Evolutionary conservation across 2,329 filamentous ascomycete genomes (phyloP), one percentile per base, ranked within the genome.

Genomic region (Phyllosticta paracitricarpa): DNA sequence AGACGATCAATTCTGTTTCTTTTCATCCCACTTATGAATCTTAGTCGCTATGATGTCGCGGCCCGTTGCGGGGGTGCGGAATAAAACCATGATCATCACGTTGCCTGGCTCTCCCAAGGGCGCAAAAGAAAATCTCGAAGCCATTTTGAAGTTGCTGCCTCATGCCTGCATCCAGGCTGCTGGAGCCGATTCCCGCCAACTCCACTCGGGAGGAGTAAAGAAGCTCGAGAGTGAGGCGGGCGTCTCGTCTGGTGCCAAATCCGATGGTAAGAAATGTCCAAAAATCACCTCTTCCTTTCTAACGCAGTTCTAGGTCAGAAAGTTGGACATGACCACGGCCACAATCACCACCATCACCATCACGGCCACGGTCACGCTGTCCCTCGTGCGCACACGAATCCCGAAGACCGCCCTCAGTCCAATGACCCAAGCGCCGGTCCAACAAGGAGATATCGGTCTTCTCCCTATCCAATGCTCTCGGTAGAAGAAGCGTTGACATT

Each of bases 21-120:
- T 28, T 30, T 19, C 19, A 62, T 17, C 60, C 24, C 54, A 57
- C 26, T 61, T 28, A 57, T n/a, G n/a, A n/a, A 26, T 57, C 51
- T 68, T 71, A 96, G 91, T 99, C 76, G 94, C 94, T 54, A 87
- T 96, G 78, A 99, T 99, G 94, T 89, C 94, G 58, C 84, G 94
- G 54, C 94, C 94, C 4, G 89, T 95, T 12, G 94, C 94, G 24
- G 94, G 94, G 2, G 86, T 96, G 2, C 82, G 94, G 33, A 87
- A 93, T 64, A 85, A 85, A 63, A 87, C 90, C 0, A 75, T 99
- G 58, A 88, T 99, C 25, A 77, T 97, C 64, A 99, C 94, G 0
- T 78, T 99, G 3, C 94, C 94, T 0, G 94, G 94, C 1, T 97
- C 93, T 0, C 94, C 94, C 0, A 97, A 97, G 73, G 94, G 92